phyloP scores from a whole-genome alignment of 495 filamentous ascomycete species.

The Penicillium egyptiacum region DNA sequence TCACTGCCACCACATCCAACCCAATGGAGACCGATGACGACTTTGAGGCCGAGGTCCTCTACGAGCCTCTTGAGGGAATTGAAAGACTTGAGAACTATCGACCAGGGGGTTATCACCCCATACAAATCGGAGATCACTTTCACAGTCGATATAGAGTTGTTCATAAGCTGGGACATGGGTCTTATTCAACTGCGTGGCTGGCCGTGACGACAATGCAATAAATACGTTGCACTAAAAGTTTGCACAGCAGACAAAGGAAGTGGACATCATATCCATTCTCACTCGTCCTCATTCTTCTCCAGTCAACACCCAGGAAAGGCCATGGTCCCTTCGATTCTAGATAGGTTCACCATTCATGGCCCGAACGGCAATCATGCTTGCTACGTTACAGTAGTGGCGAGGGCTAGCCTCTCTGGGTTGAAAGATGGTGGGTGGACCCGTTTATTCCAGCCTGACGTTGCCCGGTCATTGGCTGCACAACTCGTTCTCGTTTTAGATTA shows the following conservation, averaged over 20 bases:
- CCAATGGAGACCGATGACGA: constrained; percentile 21
- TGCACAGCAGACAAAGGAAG: constrained; percentile 31
- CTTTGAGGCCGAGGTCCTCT: constrained; percentile 17
- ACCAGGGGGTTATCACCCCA: constrained; percentile 35
- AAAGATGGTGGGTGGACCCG: too few relatives aligned
- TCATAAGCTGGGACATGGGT: constrained; percentile 38
- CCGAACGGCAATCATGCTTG: constrained; percentile 48
- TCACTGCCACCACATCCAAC: constrained; percentile 21
- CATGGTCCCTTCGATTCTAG: constrained; percentile 38
- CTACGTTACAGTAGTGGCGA: constrained; percentile 20
- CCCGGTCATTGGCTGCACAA: too few relatives aligned
- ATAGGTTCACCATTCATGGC: constrained; percentile 42
- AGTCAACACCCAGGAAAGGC: constrained; percentile 19
- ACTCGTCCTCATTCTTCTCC: constrained; percentile 7
- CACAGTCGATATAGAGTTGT: constrained; percentile 36
- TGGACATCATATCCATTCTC: constrained; percentile 23
- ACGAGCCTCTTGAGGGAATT: constrained; percentile 33
- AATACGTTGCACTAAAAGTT: constrained; percentile 38
- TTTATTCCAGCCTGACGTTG: too few relatives aligned
- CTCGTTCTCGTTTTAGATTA: too few relatives aligned
- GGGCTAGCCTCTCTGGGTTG: too few relatives aligned
- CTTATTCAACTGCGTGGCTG: constrained; percentile 38
- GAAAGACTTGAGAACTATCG: constrained; percentile 34
- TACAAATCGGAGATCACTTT: constrained; percentile 37
- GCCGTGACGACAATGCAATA: constrained; percentile 26